Evolutionary conservation across 345 rosid species (phyloP).

Genomic region (Clausena lansium): DNA sequence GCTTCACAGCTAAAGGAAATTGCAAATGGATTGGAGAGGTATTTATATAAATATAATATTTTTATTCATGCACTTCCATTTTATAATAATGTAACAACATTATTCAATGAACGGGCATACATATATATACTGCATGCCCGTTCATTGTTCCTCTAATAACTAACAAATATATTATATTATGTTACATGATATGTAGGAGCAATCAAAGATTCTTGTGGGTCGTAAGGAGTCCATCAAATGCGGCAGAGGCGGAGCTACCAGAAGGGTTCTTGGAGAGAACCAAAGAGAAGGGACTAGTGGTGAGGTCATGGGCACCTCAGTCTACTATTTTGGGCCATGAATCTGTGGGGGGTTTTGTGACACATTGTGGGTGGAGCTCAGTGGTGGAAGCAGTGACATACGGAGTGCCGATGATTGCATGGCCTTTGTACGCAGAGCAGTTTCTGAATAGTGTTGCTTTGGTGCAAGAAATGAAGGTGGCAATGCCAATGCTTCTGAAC

Average conservation of each 20-base stretch:
- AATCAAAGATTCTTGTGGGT: conserved; percentile 28
- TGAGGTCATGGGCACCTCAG: conserved; percentile 33
- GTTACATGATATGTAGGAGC: background rate
- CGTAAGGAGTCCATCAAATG: conserved; percentile 10
- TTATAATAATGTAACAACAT: no score
- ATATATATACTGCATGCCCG: no score
- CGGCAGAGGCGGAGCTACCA: conserved; percentile 15
- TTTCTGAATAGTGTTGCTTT: conserved; percentile 21
- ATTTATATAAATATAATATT: background rate
- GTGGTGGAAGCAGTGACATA: conserved; percentile 32
- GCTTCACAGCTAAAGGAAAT: conserved; percentile 15
- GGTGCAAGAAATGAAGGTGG: conserved; percentile 32
- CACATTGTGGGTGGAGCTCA: conserved; percentile 36
- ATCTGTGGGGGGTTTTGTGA: conserved; percentile 28
- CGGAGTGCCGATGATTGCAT: conserved; percentile 35
- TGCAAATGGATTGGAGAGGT: conserved; percentile 21
- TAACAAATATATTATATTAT: no score
- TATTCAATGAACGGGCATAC: no score
- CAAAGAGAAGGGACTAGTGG: conserved; percentile 20
- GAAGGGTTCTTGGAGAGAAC: conserved; percentile 38
- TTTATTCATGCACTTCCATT: background rate
- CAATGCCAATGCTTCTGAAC: conserved; percentile 3
- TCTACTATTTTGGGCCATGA: conserved; percentile 18
- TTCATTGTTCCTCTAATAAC: no score
- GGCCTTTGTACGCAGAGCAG: conserved; percentile 38